Evolutionary conservation across 1,284 basidiomycete genomes (phyloP).

Genomic region (Tremellales sp.): DNA sequence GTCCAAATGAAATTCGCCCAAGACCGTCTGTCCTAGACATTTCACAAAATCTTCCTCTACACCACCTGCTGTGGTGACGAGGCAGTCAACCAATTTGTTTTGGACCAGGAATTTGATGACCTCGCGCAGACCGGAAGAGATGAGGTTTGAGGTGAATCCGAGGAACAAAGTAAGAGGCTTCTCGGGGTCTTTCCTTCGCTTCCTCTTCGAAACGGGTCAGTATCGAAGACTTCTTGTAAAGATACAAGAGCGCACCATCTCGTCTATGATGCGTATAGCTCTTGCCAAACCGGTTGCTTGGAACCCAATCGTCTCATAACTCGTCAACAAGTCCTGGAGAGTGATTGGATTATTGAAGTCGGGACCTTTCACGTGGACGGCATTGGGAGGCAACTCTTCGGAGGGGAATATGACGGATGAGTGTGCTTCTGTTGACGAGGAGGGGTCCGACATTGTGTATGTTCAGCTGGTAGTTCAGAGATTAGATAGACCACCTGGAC

Average conservation of each 20-base stretch:
- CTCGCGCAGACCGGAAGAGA: constrained; percentile 94
- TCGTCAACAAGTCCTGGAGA: constrained; percentile 67
- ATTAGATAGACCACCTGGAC: too few relatives aligned
- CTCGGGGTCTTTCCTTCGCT: constrained; percentile 36
- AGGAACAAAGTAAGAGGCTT: constrained; percentile 71
- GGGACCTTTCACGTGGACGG: constrained; percentile 78
- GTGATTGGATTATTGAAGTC: constrained; percentile 71
- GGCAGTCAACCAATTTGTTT: constrained; percentile 80
- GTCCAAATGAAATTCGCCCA: constrained; percentile 89
- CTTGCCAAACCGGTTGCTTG: constrained; percentile 87
- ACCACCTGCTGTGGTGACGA: constrained; percentile 97
- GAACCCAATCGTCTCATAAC: constrained; percentile 89
- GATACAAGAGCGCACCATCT: constrained; percentile 44
- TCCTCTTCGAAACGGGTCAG: constrained; percentile 23
- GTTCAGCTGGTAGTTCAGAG: too few relatives aligned
- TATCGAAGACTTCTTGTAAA: background rate
- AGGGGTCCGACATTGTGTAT: too few relatives aligned
- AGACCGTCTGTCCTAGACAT: constrained; percentile 91
- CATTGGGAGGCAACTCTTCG: constrained; percentile 66
- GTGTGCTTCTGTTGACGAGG: constrained; percentile 34
- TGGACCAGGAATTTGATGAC: constrained; percentile 90
- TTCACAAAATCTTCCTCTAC: constrained; percentile 99
- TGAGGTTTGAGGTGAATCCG: constrained; percentile 97
- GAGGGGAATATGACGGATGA: constrained; percentile 74
- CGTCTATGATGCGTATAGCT: constrained; percentile 60